phyloP scores from a whole-genome alignment of 2,329 filamentous ascomycete genomes.

The Cladosporium colombiae region DNA sequence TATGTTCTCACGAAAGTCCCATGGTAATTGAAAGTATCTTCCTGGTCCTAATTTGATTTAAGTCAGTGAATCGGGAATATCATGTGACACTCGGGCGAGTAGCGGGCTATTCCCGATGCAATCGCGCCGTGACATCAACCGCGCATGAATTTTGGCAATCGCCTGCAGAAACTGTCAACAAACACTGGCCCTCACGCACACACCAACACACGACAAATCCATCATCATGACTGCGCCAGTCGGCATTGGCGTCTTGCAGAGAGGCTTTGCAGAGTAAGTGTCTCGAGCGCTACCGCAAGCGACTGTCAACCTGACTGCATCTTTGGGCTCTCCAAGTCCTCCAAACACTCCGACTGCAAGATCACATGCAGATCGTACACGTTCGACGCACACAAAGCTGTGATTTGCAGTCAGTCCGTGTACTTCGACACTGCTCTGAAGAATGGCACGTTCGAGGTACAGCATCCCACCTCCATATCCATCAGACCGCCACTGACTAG shows the following conservation, averaged over 20 bases:
- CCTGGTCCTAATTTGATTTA: too few species aligned
- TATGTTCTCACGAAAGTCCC: too few species aligned
- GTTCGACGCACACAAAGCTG: constrained; percentile 45
- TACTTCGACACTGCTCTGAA: constrained; percentile 35
- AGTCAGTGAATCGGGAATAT: too few species aligned
- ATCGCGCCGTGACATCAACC: too few species aligned
- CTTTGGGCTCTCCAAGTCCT: constrained; percentile 19
- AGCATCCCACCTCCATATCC: too few species aligned
- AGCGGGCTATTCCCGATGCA: too few species aligned
- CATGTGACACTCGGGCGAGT: too few species aligned
- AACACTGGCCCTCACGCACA: too few species aligned
- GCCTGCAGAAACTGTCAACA: too few species aligned
- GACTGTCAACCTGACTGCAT: background rate
- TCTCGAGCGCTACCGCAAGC: background rate
- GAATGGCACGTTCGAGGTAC: background rate
- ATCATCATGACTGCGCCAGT: background rate
- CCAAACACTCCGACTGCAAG: constrained; percentile 44
- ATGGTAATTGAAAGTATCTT: too few species aligned
- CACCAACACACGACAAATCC: too few species aligned
- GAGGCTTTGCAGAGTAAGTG: background rate
- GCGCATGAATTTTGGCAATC: too few species aligned
- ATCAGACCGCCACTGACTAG: background rate
- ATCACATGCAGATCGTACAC: constrained; percentile 43
- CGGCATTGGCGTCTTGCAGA: background rate
- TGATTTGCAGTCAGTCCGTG: constrained; percentile 44